Base-by-base conservation (phyloP, 2,329 filamentous ascomycete species). In the Trichoderma brevicompactum region DNA sequence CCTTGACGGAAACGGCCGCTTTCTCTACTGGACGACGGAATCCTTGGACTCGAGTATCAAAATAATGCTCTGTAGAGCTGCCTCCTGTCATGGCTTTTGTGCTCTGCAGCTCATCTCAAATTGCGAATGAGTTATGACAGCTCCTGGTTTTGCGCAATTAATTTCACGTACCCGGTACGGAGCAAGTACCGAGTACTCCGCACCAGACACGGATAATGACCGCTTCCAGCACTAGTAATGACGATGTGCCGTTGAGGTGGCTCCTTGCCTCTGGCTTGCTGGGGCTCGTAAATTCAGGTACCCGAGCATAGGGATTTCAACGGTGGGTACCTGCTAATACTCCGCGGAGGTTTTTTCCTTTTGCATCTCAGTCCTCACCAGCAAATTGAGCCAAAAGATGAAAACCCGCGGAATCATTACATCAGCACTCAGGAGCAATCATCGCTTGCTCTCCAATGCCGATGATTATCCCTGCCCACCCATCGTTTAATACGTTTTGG, bases 121-220 rank as follows among this genome's bases (percentile, higher is more conserved):
- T 23, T 15, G 17, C 17, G 1, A 17, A 32, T 9, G 23, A 56
- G 13, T 19, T 17, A 17, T n/a, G 52, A 41, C 9, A 2, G 52
- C 36, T 38, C 36, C 17, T n/a, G 13, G 15, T n/a, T 64, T 41
- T 44, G 38, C 49, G 49, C 60, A 28, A 34, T 34, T 59, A 59
- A 38, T 59, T 44, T 59, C 41, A 44, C n/a, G 49, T 52, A 17
- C 23, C 49, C 7, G 17, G 49, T 32, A 32, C n/a, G 15, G 55
- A 34, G 38, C 7, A 32, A 10, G 13, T 34, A 15, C 43, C 7
- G 40, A 44, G 41, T 32, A 17, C 17, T 19, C 38, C 36, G 49
- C 34, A 43, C 15, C 7, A 58, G 23, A 32, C 10, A n/a, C 23
- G 19, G 55, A 46, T 15, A 12, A 6, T 59, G 10, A 38, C 32